A percentile compares a stretch with the other conserved stretches of the same genome.
These are phyloP conservation scores for Quercus berberidifolia DNA, from an alignment of 306 rosid genomes.

Conservation along the genomic window DNA sequence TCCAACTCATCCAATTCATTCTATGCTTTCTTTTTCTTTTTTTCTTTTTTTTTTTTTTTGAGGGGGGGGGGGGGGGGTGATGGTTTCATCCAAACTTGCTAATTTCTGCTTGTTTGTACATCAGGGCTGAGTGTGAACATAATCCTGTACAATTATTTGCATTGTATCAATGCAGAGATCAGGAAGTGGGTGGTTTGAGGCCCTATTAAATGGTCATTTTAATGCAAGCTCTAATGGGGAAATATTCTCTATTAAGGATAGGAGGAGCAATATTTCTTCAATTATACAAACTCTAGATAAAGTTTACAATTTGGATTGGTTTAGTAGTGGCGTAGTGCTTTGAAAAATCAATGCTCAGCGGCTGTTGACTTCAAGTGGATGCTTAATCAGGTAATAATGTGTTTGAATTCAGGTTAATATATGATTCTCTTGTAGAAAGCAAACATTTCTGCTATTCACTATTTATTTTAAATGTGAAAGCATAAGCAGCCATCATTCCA, in stretches of 20 bases:
- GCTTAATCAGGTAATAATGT: constrained; percentile 81
- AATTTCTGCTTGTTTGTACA: too few relatives aligned
- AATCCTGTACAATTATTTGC: constrained; percentile 80
- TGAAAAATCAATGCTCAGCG: constrained; percentile 86
- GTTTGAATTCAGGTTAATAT: not conserved
- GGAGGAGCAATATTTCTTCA: constrained; percentile 66
- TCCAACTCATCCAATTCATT: too few relatives aligned
- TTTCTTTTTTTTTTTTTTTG: too few relatives aligned
- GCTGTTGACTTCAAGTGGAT: constrained; percentile 99
- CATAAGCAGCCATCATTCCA: not conserved
- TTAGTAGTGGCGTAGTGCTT: constrained; percentile 91
- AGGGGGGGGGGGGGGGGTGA: too few relatives aligned
- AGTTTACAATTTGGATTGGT: constrained; percentile 89
- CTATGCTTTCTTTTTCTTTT: too few relatives aligned
- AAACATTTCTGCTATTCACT: not conserved
- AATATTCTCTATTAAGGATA: constrained; percentile 62
- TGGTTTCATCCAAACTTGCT: too few relatives aligned
- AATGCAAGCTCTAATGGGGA: constrained; percentile 90
- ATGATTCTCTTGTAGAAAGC: not conserved
- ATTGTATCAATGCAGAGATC: constrained; percentile 90
- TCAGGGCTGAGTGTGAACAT: constrained; percentile 67
- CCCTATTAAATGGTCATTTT: constrained; percentile 70
- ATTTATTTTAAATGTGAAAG: not conserved
- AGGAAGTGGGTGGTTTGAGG: constrained; percentile 93
- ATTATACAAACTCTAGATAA: constrained; percentile 67